Conservation (phyloP, 768 basidiomycete species). For the Clavaria fumosa region DNA sequence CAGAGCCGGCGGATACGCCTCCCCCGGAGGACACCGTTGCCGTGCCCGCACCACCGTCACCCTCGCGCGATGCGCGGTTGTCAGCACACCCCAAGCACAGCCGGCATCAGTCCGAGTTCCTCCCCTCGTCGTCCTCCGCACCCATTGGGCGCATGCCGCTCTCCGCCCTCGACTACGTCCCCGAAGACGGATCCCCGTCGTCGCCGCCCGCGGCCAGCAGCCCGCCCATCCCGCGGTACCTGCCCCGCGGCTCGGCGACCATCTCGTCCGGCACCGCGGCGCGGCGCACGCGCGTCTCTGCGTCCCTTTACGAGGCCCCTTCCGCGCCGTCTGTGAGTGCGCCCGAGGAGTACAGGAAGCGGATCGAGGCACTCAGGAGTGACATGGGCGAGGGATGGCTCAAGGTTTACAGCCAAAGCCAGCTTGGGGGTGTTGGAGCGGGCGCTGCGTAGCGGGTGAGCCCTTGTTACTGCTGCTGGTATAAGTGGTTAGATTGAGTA, state of each 20-base stretch:
- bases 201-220: constrained; percentile 9
- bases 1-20: no score
- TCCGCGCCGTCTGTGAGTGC: constrained; percentile 12
- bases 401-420: constrained; percentile 64
- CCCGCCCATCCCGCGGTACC: constrained; percentile 9
- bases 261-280: constrained; percentile 26
- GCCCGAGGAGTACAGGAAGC: constrained; percentile 37
- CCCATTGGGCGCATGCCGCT: constrained; percentile 4
- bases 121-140: constrained; percentile 14
- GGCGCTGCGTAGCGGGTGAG: no score
- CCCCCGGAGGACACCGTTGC: no score
- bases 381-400: constrained; percentile 89
- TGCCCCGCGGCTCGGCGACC: constrained; percentile 16
- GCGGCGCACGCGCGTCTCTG: constrained; percentile 38
- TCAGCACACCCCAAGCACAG: constrained; percentile 27
- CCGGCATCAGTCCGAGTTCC: constrained; percentile 35
- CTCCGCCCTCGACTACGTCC: constrained; percentile 9
- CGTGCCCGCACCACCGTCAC: no score
- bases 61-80: no score
- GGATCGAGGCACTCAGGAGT: constrained; percentile 66
- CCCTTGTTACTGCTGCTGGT: no score
- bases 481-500: no score
- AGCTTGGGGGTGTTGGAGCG: constrained; percentile 11
- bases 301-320: constrained; percentile 49
- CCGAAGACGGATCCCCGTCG: constrained; percentile 8